A percentile compares a stretch with the other conserved stretches of the same genome.
These are phyloP conservation scores for Lachnellula subtilissima DNA, from an alignment of 2,329 filamentous ascomycete genomes.

Conservation along the genomic window DNA sequence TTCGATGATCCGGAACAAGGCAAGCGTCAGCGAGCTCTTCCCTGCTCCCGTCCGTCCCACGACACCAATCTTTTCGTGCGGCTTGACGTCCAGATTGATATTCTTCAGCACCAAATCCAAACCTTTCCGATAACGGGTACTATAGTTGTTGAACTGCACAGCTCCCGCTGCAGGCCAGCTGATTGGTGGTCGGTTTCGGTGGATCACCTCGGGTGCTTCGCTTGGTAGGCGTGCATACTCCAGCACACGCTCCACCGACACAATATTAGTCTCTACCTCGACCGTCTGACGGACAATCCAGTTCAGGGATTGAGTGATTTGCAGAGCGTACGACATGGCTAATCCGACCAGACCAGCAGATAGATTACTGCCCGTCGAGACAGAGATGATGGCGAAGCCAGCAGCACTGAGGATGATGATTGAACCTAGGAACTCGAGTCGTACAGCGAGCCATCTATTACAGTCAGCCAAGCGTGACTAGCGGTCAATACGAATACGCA, in stretches of 20 bases:
- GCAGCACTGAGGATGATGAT: slow-evolving; percentile 88
- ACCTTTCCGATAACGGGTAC: slow-evolving; percentile 83
- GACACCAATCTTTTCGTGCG: slow-evolving; percentile 96
- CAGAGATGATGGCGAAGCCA: slow-evolving; percentile 74
- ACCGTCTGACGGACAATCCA: slow-evolving; percentile 99
- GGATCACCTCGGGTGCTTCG: slow-evolving; percentile 91
- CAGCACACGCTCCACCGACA: slow-evolving; percentile 93
- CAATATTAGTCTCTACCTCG: slow-evolving; percentile 99
- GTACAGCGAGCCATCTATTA: slow-evolving; percentile 85
- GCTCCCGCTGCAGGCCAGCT: slow-evolving; percentile 89
- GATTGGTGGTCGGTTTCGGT: slow-evolving; percentile 77
- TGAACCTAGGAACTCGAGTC: slow-evolving; percentile 91
- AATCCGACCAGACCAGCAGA: slow-evolving; percentile 78
- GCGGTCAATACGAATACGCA: slow-evolving; percentile 10
- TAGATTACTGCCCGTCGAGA: slow-evolving; percentile 60
- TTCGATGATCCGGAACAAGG: slow-evolving; percentile 95
- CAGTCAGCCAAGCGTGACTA: slow-evolving; percentile 9
- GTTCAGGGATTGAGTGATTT: slow-evolving; percentile 95
- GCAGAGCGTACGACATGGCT: slow-evolving; percentile 93
- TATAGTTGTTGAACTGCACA: slow-evolving; percentile 89
- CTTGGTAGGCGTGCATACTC: slow-evolving; percentile 90
- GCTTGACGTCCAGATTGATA: slow-evolving; percentile 86
- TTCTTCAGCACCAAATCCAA: slow-evolving; percentile 92
- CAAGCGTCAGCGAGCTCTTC: slow-evolving; percentile 88
- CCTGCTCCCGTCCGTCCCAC: slow-evolving; percentile 94